Evolutionary conservation across 768 basidiomycete species (phyloP).

Genomic region (Kwoniella europaea): DNA sequence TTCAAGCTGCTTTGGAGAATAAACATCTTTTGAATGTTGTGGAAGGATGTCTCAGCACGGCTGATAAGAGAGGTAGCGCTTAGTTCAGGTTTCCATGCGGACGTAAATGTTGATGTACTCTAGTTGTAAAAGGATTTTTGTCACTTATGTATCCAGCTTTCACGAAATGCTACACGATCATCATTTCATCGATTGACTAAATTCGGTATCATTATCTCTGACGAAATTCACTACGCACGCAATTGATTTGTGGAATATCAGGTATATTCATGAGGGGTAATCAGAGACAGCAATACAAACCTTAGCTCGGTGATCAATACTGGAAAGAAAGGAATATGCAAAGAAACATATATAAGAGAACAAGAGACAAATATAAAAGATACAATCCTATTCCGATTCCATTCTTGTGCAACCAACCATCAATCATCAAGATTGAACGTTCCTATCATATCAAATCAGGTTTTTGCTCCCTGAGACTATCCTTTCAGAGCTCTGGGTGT

Average conservation of each 20-base stretch:
- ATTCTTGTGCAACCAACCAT: not conserved
- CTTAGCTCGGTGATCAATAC: no score
- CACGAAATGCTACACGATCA: no score
- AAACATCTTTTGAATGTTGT: conserved; percentile 80
- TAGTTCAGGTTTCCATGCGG: not conserved
- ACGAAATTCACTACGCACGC: no score
- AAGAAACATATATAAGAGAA: no score
- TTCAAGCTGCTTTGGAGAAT: conserved; percentile 96
- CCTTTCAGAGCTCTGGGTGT: not conserved
- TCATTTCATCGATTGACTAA: no score
- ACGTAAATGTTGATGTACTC: no score
- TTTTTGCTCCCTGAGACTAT: not conserved
- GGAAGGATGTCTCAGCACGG: conserved; percentile 72
- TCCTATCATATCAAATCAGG: not conserved
- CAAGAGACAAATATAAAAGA: not conserved
- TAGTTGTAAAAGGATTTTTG: no score
- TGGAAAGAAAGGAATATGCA: no score
- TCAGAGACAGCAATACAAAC: not conserved
- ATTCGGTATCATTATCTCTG: no score
- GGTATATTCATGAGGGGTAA: conserved; percentile 6
- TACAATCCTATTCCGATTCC: not conserved
- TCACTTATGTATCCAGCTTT: no score
- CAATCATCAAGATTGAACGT: not conserved
- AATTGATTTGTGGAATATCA: not conserved
- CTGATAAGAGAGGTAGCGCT: conserved; percentile 56